Evolutionary conservation across 805 yeast genomes (phyloP), one percentile per base, ranked within the genome.

Genomic region (Myxozyma nipponensis): DNA sequence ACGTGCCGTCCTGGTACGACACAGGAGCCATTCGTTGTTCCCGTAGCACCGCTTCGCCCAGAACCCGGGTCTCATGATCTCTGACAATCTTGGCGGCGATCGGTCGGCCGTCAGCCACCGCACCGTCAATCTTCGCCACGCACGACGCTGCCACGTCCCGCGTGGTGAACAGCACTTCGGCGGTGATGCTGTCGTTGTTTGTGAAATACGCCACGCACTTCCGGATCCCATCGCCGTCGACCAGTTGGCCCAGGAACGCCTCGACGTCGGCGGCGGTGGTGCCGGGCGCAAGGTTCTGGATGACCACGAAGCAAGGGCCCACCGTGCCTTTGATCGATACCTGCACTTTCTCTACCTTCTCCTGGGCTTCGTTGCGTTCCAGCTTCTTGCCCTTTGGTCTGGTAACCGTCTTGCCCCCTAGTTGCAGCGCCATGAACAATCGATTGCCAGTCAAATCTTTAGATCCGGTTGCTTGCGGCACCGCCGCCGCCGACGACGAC

Each of bases 101-200:
- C 21, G 32, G 35, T 19, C 47, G 52, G 6, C 48, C 78, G 59
- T 78, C 80, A 10, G 79, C 79, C n/a, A 66, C 52, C 1, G 74
- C 75, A 4, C 73, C 72, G 51, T 78, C 64, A 30, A 77, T 66
- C 35, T 62, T 52, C 18, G 55, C 52, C 17, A 62, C 61, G 0
- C 74, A 74, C 2, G 45, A 50, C 10, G 62, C 58, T 24, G 77
- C 60, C 13, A 58, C 59, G 0, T 58, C 57, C 1, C 69, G 64
- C 25, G 67, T 60, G 1, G 49, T 49, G 49, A 65, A 64, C 30
- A 51, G 39, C 13, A 64, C 57, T 44, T 65, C 69, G 1, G 66
- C 66, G 35, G 52, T 46, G 4, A 63, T 39, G 21, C 21, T 35
- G n/a, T 24, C 56, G 2, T 54, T 36, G 34, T 41, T 45, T 18